Evolutionary conservation across 2,329 filamentous ascomycete genomes (phyloP).

Genomic region (Alternaria conjuncta): DNA sequence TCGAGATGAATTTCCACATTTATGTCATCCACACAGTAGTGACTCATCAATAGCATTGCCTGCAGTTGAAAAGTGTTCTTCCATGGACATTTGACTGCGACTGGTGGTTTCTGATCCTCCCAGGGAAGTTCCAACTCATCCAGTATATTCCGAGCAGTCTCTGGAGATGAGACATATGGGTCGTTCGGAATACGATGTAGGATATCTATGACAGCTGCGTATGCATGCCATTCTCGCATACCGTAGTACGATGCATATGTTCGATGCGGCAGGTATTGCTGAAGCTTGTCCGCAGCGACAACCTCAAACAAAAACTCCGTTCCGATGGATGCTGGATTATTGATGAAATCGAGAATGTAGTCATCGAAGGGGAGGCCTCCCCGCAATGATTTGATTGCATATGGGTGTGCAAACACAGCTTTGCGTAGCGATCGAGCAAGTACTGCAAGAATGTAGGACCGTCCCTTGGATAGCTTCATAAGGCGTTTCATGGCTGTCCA

Average conservation of each 20-base stretch:
- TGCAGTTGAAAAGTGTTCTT: constrained; percentile 58
- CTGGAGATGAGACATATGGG: constrained; percentile 11
- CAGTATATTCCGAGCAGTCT: constrained; percentile 38
- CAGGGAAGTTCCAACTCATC: constrained; percentile 51
- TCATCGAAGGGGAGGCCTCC: constrained; percentile 47
- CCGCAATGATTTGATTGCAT: constrained; percentile 21
- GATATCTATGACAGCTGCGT: constrained; percentile 55
- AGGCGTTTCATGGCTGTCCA: constrained; percentile 33
- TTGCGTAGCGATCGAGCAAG: constrained; percentile 40
- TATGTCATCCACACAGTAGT: constrained; percentile 41
- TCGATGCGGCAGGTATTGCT: constrained; percentile 38
- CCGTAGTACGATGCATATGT: constrained; percentile 55
- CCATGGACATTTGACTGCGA: constrained; percentile 55
- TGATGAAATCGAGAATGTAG: constrained; percentile 49
- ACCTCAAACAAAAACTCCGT: constrained; percentile 56
- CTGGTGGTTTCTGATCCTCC: constrained; percentile 51
- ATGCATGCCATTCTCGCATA: constrained; percentile 50
- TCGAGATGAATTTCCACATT: constrained; percentile 45
- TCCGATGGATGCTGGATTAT: constrained; percentile 51
- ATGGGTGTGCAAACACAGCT: constrained; percentile 36
- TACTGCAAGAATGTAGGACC: constrained; percentile 44
- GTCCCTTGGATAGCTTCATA: constrained; percentile 38
- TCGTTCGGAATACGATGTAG: constrained; percentile 47
- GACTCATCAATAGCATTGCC: constrained; percentile 52
- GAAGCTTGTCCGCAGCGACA: constrained; percentile 43